These are phyloP conservation scores for Neodidymelliopsis sp. DNA, from an alignment of 2,329 filamentous ascomycete species.

Conservation along the genomic window DNA sequence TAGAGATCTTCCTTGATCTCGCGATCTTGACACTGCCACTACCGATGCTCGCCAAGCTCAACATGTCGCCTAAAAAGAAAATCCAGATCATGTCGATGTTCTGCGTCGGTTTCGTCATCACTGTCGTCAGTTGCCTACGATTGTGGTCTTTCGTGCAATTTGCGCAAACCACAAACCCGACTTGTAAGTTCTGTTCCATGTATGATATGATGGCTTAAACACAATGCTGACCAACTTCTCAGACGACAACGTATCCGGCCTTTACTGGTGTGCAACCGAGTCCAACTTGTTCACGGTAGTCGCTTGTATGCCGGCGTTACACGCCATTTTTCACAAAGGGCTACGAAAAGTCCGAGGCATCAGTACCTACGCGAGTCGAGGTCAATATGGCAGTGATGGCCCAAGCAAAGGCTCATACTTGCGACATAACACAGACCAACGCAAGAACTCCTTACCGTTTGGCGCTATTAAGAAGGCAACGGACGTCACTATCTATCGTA, in stretches of 20 bases:
- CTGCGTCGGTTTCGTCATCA: slow-evolving; percentile 37
- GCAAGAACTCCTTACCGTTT: slow-evolving; percentile 27
- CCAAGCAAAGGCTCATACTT: slow-evolving; percentile 30
- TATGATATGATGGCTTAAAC: background rate
- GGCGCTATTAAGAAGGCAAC: slow-evolving; percentile 32
- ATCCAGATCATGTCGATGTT: slow-evolving; percentile 41
- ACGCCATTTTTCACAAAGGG: slow-evolving; percentile 28
- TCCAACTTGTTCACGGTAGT: slow-evolving; percentile 38
- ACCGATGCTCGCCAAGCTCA: slow-evolving; percentile 30
- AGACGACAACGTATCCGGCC: slow-evolving; percentile 37
- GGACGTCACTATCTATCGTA: slow-evolving; percentile 30
- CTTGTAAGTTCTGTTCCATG: slow-evolving; percentile 23
- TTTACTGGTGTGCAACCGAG: slow-evolving; percentile 38
- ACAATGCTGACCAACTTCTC: background rate
- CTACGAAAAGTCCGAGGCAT: slow-evolving; percentile 18
- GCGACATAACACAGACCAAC: slow-evolving; percentile 17
- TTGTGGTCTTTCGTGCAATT: slow-evolving; percentile 32
- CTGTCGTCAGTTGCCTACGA: slow-evolving; percentile 33
- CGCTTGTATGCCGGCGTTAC: slow-evolving; percentile 39
- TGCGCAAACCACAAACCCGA: slow-evolving; percentile 29
- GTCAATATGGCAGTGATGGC: slow-evolving; percentile 19
- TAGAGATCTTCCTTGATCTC: slow-evolving; percentile 37
- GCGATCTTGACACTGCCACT: slow-evolving; percentile 34
- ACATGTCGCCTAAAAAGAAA: slow-evolving; percentile 38
- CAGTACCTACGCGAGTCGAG: slow-evolving; percentile 24